These are phyloP conservation scores for Neckera pumila DNA, from an alignment of 225 moss, liverwort and hornwort genomes.

Conservation along the genomic window DNA sequence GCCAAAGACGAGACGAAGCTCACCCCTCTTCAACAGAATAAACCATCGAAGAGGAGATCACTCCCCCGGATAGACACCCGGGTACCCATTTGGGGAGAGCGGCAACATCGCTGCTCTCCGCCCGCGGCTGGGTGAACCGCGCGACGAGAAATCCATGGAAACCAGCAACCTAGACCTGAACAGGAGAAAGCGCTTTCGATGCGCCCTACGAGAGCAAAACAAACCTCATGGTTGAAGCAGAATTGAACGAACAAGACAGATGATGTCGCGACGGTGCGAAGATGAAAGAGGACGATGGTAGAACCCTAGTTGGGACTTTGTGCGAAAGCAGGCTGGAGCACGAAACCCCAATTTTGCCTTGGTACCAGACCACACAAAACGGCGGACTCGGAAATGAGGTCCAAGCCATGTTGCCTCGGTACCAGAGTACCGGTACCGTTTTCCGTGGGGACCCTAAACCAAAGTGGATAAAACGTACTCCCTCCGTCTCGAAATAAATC, in stretches of 20 bases:
- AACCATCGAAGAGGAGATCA: background rate
- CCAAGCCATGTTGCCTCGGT: background rate
- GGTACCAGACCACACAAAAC: background rate
- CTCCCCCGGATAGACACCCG: slow-evolving; percentile 4
- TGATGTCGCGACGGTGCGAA: background rate
- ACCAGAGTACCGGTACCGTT: background rate
- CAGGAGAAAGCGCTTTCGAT: background rate
- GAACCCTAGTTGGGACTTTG: background rate
- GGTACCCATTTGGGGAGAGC: slow-evolving; percentile 45
- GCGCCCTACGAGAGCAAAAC: background rate
- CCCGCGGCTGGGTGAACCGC: slow-evolving; percentile 60
- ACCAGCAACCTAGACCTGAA: background rate
- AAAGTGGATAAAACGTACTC: background rate
- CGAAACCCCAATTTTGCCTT: background rate
- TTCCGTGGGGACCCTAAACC: no score
- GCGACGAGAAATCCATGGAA: slow-evolving; percentile 18
- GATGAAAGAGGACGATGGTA: rapidly evolving
- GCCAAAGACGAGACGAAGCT: slow-evolving; percentile 21
- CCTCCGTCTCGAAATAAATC: no score
- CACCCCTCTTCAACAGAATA: background rate
- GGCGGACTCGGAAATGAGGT: background rate
- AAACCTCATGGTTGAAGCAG: slow-evolving; percentile 13
- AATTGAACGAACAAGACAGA: background rate
- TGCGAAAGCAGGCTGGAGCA: background rate
- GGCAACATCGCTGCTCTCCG: slow-evolving; percentile 20